A percentile compares a stretch with the other conserved stretches of the same genome.
Conservation (phyloP, 257 asterid genomes). For the Marsdenia floribunda region DNA sequence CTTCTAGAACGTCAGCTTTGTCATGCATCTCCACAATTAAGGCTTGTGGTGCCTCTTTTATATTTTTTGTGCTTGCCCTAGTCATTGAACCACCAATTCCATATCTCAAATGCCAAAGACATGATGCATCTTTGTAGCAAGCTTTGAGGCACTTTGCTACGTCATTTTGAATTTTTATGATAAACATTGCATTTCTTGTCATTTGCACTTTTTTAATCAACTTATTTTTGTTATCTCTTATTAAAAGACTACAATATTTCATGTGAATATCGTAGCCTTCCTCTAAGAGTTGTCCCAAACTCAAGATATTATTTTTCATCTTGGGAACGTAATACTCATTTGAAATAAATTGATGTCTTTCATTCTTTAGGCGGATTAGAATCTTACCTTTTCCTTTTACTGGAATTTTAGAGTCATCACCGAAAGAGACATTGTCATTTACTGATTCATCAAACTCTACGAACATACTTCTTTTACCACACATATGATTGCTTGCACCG, state of each 20-base stretch:
- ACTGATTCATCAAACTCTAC: no score
- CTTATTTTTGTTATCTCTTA: neutral
- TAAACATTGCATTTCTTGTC: neutral
- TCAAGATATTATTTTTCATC: neutral
- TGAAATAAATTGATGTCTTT: neutral
- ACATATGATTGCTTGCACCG: constrained; percentile 1
- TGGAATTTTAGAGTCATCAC: neutral
- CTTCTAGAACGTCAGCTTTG: no score
- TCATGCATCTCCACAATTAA: no score
- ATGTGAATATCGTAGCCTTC: neutral
- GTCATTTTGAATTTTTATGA: neutral
- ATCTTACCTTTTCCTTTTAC: constrained; percentile 5
- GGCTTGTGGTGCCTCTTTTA: no score
- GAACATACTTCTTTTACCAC: neutral
- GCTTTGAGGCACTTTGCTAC: neutral
- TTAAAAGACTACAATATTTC: neutral
- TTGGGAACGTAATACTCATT: constrained; percentile 8
- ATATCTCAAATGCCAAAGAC: neutral
- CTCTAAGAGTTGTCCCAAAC: constrained; percentile 12
- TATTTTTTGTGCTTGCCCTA: no score
- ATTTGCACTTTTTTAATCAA: constrained; percentile 9
- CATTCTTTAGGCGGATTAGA: constrained; percentile 1
- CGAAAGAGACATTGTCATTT: neutral
- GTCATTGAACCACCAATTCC: no score
- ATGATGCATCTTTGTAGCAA: neutral